phyloP scores from a whole-genome alignment of 1,284 basidiomycete genomes.

The Trichosporon sp. region DNA sequence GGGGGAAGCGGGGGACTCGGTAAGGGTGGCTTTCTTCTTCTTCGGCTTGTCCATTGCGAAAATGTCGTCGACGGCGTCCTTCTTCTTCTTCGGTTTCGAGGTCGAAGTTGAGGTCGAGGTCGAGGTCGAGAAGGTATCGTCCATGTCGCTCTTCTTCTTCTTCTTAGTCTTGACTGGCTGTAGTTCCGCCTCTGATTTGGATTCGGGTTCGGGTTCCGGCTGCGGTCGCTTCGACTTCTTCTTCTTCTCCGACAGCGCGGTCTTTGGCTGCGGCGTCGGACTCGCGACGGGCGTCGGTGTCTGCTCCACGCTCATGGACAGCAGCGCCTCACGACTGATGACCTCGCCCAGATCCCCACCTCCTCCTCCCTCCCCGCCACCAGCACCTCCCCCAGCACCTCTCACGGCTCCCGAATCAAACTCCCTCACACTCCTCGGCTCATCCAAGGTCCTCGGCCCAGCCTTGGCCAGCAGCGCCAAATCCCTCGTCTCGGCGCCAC shows the following conservation, averaged over 20 bases:
- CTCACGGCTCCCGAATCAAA: background rate
- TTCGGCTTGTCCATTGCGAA: background rate
- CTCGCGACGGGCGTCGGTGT: too few species aligned
- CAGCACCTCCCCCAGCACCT: too few species aligned
- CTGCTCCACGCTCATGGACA: background rate
- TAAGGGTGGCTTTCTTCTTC: too few species aligned
- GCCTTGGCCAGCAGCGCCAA: background rate
- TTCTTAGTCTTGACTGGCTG: background rate
- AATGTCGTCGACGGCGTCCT: background rate
- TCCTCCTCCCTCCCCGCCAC: background rate
- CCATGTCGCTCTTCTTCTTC: background rate
- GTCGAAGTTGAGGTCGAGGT: background rate
- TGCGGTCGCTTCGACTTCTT: background rate
- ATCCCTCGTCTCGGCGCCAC: background rate
- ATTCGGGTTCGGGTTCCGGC: background rate
- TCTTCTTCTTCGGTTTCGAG: constrained; percentile 15
- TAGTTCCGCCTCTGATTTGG: too few species aligned
- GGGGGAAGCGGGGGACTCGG: too few species aligned
- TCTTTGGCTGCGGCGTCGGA: too few species aligned
- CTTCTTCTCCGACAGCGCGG: too few species aligned
- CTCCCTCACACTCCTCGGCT: background rate
- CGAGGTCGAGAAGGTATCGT: background rate
- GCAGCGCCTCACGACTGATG: background rate
- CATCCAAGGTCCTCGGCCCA: background rate
- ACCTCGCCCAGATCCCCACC: constrained; percentile 8